These are phyloP conservation scores for Mycena floridula DNA, from an alignment of 768 basidiomycete genomes.

Conservation along the genomic window DNA sequence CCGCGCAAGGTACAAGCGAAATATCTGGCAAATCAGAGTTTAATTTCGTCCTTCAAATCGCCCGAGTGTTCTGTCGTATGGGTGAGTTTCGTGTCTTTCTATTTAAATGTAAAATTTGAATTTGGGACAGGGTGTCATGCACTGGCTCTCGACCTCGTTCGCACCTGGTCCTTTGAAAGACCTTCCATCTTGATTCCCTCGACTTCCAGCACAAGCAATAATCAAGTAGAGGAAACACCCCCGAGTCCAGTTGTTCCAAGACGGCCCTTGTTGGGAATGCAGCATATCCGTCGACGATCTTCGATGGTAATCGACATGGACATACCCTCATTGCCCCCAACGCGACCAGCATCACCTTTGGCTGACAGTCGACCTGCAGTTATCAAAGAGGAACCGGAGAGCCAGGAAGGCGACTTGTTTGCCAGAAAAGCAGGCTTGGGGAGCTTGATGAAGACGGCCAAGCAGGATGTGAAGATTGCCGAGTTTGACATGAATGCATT, in stretches of 20 bases:
- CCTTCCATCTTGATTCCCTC: constrained; percentile 40
- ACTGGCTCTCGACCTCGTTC: constrained; percentile 85
- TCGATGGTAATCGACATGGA: constrained; percentile 92
- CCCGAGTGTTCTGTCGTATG: constrained; percentile 91
- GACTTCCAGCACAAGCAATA: constrained; percentile 1
- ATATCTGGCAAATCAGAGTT: constrained; percentile 87
- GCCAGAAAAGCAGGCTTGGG: constrained; percentile 73
- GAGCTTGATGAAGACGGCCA: constrained; percentile 85
- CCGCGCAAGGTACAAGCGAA: constrained; percentile 88
- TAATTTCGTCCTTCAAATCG: constrained; percentile 93
- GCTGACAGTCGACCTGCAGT: constrained; percentile 9
- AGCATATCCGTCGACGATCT: constrained; percentile 53
- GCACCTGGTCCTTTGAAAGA: constrained; percentile 87
- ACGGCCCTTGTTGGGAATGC: constrained; percentile 39
- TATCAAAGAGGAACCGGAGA: constrained; percentile 27
- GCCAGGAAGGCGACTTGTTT: constrained; percentile 52
- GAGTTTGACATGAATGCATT: constrained; percentile 88
- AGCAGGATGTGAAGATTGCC: constrained; percentile 77
- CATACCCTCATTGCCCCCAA: constrained; percentile 53
- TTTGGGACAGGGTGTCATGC: constrained; percentile 73
- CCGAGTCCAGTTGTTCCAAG: constrained; percentile 40
- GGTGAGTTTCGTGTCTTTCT: constrained; percentile 43
- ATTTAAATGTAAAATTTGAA: background rate
- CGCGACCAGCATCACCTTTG: constrained; percentile 47
- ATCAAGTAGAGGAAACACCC: constrained; percentile 19